These are phyloP conservation scores for Fibroporia radiculosa DNA, from an alignment of 768 basidiomycete species.

Conservation along the genomic window DNA sequence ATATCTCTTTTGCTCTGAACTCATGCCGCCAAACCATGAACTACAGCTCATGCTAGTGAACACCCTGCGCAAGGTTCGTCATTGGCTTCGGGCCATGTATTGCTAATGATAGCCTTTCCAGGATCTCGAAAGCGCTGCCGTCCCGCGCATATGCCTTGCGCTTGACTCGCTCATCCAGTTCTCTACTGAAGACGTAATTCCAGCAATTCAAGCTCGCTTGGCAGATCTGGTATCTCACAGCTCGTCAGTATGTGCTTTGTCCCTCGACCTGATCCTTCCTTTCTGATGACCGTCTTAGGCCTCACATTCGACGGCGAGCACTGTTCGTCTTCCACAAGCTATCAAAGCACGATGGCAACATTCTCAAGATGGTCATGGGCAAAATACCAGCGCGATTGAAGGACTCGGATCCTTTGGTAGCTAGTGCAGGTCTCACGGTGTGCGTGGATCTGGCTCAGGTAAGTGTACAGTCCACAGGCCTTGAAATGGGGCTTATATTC, in stretches of 20 bases:
- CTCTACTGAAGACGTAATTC: conserved; percentile 61
- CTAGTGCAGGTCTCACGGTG: conserved; percentile 36
- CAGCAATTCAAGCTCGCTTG: conserved; percentile 64
- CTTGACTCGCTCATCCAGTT: conserved; percentile 58
- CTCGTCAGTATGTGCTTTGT: conserved; percentile 55
- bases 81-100: background rate
- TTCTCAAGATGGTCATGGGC: conserved; percentile 35
- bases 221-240: conserved; percentile 61
- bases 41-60: conserved; percentile 81
- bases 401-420: conserved; percentile 38
- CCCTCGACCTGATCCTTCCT: background rate
- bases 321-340: conserved; percentile 51
- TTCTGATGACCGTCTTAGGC: conserved; percentile 29
- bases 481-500: background rate
- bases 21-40: conserved; percentile 65
- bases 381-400: conserved; percentile 33
- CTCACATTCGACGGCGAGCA: conserved; percentile 53
- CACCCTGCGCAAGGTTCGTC: conserved; percentile 67
- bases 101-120: conserved; percentile 23
- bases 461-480: conserved; percentile 7
- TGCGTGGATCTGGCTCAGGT: conserved; percentile 23
- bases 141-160: conserved; percentile 60
- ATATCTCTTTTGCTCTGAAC: conserved; percentile 68
- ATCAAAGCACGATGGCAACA: conserved; percentile 35
- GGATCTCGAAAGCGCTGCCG: conserved; percentile 61